Conservation (phyloP, 2,329 filamentous ascomycete genomes). For the Beauveria australis region DNA sequence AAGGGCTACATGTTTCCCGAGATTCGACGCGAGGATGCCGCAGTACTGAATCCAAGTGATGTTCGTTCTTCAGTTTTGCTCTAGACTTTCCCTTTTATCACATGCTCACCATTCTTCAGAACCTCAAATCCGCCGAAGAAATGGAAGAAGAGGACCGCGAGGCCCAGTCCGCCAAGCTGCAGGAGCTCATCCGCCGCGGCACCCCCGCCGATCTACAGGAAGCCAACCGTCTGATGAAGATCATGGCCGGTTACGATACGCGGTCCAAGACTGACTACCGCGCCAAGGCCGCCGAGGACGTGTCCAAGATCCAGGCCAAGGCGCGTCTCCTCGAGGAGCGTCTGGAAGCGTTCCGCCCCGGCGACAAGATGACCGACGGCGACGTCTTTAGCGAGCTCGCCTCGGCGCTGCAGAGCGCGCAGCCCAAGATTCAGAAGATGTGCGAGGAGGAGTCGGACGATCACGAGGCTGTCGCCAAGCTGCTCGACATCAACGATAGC, state of each 20-base stretch:
- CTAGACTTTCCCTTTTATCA: not conserved
- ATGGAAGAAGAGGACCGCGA: constrained; percentile 97
- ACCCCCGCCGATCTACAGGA: constrained; percentile 91
- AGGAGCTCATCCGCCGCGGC: constrained; percentile 89
- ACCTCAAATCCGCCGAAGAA: constrained; percentile 90
- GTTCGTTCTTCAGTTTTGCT: constrained; percentile 45
- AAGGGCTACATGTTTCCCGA: constrained; percentile 97
- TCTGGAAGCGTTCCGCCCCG: constrained; percentile 72
- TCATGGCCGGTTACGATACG: constrained; percentile 97
- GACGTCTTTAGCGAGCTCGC: constrained; percentile 78
- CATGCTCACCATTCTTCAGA: constrained; percentile 40
- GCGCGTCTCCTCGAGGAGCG: constrained; percentile 88
- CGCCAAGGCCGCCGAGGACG: constrained; percentile 93
- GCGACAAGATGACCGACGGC: constrained; percentile 65
- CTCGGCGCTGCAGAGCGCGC: constrained; percentile 79
- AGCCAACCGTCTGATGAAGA: constrained; percentile 95
- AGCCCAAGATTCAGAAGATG: constrained; percentile 99
- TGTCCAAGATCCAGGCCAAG: constrained; percentile 92
- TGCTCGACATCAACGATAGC: constrained; percentile 96
- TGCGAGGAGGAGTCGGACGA: constrained; percentile 98
- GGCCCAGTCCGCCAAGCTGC: constrained; percentile 94
- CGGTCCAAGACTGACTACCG: constrained; percentile 94
- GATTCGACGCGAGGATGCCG: constrained; percentile 85
- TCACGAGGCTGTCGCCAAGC: constrained; percentile 86
- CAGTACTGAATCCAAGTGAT: constrained; percentile 92